phyloP scores from a whole-genome alignment of 2,329 filamentous ascomycete species.

The Aspergillus aculeatus region DNA sequence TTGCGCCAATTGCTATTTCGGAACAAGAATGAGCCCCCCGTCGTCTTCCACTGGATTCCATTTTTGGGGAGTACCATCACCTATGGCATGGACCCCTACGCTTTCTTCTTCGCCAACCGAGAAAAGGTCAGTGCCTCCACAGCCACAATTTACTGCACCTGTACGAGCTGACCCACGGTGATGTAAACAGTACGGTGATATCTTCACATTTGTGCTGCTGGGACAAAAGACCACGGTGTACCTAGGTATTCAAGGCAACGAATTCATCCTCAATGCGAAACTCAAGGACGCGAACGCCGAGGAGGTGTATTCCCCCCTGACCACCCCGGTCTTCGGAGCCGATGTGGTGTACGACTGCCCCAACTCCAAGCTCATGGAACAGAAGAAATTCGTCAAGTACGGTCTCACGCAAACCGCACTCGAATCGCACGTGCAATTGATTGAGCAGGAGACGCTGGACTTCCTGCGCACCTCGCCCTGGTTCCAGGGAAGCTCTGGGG shows the following conservation, averaged over 20 bases:
- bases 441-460: conserved; percentile 64
- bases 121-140: conserved; percentile 60
- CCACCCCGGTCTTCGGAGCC: conserved; percentile 70
- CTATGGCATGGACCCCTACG: conserved; percentile 62
- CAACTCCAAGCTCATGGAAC: conserved; percentile 90
- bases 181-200: conserved; percentile 70
- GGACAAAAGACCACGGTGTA: conserved; percentile 87
- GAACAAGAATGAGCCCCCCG: conserved; percentile 66
- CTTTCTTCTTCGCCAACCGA: conserved; percentile 72
- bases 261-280: conserved; percentile 92
- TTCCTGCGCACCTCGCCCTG: conserved; percentile 55
- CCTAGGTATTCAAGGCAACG: conserved; percentile 77
- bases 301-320: conserved; percentile 79
- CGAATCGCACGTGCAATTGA: conserved; percentile 73
- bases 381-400: conserved; percentile 78
- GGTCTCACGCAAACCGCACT: conserved; percentile 61
- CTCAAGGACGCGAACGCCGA: conserved; percentile 86
- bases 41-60: conserved; percentile 80
- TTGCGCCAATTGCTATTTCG: conserved; percentile 20
- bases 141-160: not conserved
- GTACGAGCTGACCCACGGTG: conserved; percentile 13
- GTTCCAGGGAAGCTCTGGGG: conserved; percentile 61
- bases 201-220: conserved; percentile 86
- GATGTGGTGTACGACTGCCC: conserved; percentile 90
- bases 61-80: conserved; percentile 45